Conservation (phyloP, 495 filamentous ascomycete species). For the Aspergillus sclerotiicarbonarius region DNA sequence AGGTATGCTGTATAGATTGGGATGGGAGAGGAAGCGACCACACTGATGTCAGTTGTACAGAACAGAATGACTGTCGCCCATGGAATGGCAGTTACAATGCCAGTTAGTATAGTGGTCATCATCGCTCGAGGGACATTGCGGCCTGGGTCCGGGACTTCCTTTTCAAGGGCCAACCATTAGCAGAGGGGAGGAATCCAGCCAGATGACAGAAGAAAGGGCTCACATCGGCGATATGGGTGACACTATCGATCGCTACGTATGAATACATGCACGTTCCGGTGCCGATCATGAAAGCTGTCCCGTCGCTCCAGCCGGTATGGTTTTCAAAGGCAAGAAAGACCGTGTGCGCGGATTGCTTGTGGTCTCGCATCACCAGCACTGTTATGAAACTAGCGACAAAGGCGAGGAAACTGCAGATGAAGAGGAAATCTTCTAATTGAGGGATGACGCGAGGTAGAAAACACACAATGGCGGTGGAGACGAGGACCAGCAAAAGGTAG, state of each 20-base stretch:
- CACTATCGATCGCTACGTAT: slow-evolving; percentile 25
- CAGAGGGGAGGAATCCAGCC: neutral
- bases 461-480: slow-evolving; percentile 9
- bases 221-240: slow-evolving; percentile 26
- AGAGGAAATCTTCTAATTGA: slow-evolving; percentile 5
- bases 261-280: slow-evolving; percentile 24
- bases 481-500: slow-evolving; percentile 13
- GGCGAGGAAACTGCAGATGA: slow-evolving; percentile 2
- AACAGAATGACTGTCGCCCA: slow-evolving; percentile 30
- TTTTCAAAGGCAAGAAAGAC: slow-evolving; percentile 20
- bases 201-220: neutral
- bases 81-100: slow-evolving; percentile 24
- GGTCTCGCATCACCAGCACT: slow-evolving; percentile 4
- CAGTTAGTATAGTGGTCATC: slow-evolving; percentile 19
- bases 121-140: slow-evolving; percentile 23
- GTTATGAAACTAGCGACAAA: slow-evolving; percentile 13
- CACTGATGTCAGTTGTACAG: slow-evolving; percentile 24
- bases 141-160: slow-evolving; percentile 26
- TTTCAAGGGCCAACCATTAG: neutral
- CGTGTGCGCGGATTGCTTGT: slow-evolving; percentile 9
- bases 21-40: slow-evolving; percentile 22
- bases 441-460: neutral
- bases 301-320: slow-evolving; percentile 25
- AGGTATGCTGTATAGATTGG: slow-evolving; percentile 24
- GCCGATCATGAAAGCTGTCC: slow-evolving; percentile 28